Evolutionary conservation across 2,329 filamentous ascomycete species (phyloP), one percentile per base, ranked within the genome.

Genomic region (Pseudovirgaria hyperparasitica): DNA sequence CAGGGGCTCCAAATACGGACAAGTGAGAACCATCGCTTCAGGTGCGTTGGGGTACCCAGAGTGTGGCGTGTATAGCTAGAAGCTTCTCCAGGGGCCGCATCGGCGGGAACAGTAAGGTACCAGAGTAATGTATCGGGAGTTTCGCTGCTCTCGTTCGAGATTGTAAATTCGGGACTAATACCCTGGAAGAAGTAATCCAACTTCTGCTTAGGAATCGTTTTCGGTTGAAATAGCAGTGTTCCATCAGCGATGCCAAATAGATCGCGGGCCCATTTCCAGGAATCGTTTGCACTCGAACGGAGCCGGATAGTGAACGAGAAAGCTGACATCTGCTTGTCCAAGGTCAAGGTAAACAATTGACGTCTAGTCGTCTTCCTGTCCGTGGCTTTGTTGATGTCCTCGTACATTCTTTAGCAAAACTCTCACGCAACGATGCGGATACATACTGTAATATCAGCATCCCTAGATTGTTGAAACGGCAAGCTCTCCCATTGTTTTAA

Each of bases 1-100:
- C 87, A 96, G 2, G 85, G 78, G 18, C 67, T 69, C 72, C 76
- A 90, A 4, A 82, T 62, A 11, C 85, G 72, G 5, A 92, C 75
- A 9, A 93, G 56, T 6, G 82, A 73, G 48, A 93, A 87, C 73
- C 84, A 92, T 40, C 79, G 76, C 45, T 67, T 66, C 26, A 70
- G 54, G 22, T 69, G 67, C 42, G 67, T 76, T 0, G 81, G 77
- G 2, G 57, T 55, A 1, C 82, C 82, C 1, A 92, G 54, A 2
- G 58, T 52, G 16, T 74, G 48, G 25, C 65, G 58, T 16, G 63
- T 66, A 28, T 65, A 63, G 0, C 67, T 62, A 4, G 82, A 79
- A 4, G 61, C 48, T 20, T 71, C 62, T 1, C 63, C 68, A 12
- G 66, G 55, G 1, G 74, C 72, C 4, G 68, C 57, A 19, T 57